A percentile compares a stretch with the other conserved stretches of the same genome.
phyloP scores from a whole-genome alignment of 495 filamentous ascomycete species.

The Articulospora tetracladia region DNA sequence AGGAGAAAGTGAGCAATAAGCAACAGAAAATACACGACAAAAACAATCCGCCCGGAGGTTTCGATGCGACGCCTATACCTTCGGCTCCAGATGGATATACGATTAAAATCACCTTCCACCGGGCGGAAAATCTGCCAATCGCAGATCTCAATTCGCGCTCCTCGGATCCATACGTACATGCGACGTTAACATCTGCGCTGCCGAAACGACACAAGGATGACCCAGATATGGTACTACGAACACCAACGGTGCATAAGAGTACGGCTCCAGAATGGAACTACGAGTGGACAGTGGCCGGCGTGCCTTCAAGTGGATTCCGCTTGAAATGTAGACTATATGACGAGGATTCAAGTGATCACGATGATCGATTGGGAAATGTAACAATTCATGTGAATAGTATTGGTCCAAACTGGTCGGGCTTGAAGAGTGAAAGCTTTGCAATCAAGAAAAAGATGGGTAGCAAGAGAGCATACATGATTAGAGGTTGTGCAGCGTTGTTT shows the following conservation, averaged over 20 bases:
- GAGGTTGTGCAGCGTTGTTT: conserved; percentile 56
- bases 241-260: conserved; percentile 65
- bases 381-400: conserved; percentile 58
- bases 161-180: conserved; percentile 79
- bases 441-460: conserved; percentile 81
- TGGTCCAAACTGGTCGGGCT: conserved; percentile 61
- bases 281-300: conserved; percentile 83
- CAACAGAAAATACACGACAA: conserved; percentile 56
- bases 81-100: conserved; percentile 72
- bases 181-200: conserved; percentile 58
- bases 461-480: conserved; percentile 76
- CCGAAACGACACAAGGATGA: conserved; percentile 77
- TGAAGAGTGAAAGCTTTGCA: conserved; percentile 60
- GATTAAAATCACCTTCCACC: conserved; percentile 79
- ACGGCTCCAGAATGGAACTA: conserved; percentile 77
- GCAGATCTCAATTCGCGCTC: conserved; percentile 73
- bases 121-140: conserved; percentile 73
- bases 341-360: conserved; percentile 81
- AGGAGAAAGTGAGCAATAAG: conserved; percentile 50
- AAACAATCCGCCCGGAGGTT: conserved; percentile 71
- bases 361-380: conserved; percentile 83
- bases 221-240: conserved; percentile 66
- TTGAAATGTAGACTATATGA: conserved; percentile 83
- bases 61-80: conserved; percentile 73
- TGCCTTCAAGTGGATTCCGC: conserved; percentile 72